Base-by-base conservation (phyloP, 1,139 yeast species). In the Maudiozyma humilis region DNA sequence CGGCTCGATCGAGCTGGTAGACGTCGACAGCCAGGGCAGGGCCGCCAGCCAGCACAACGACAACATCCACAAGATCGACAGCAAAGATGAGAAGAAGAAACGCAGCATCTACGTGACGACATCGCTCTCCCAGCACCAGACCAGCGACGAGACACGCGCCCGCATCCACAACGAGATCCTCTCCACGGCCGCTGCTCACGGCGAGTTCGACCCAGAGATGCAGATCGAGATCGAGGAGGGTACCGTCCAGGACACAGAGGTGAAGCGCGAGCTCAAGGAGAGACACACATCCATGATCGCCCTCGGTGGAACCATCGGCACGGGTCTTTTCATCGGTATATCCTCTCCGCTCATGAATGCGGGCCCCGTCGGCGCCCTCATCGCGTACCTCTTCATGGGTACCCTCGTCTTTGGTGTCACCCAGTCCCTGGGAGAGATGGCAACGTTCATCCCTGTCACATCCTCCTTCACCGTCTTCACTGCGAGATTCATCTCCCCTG, bases 381-480 rank as follows among this genome's bases (percentile, higher is more conserved):
- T 83, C 43, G 75, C 86, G 0, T 82, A 78, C 56, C 51, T 75
- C 33, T 78, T 82, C 59, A 77, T 82, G 69, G 84, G 86, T 27
- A 64, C 82, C 6, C 67, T 83, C 51, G 82, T 79, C 3, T 80
- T 71, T 54, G 68, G 74, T 15, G 82, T 82, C 44, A 79, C 84
- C 46, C 87, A 81, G 57, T 72, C 83, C 2, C 66, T 83, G 47
- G 87, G 87, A 50, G 88, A 81, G 61, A 79, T 81, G 86, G 85
- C 84, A 40, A 79, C 86, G 14, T 76, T 75, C 54, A 78, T 80
- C 40, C 87, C 87, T 3, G 74, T 78, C 35, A 69, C 84, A 2
- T 83, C 85, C 15, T 77, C 83, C 1, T 82, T 83, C 64, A 69
- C 76, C 25, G 75, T 69, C 12, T 75, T 73, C 54, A 67, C 73